These are phyloP conservation scores for Phenoliferia sp. DNA, from an alignment of 1,284 basidiomycete species.

Conservation along the genomic window DNA sequence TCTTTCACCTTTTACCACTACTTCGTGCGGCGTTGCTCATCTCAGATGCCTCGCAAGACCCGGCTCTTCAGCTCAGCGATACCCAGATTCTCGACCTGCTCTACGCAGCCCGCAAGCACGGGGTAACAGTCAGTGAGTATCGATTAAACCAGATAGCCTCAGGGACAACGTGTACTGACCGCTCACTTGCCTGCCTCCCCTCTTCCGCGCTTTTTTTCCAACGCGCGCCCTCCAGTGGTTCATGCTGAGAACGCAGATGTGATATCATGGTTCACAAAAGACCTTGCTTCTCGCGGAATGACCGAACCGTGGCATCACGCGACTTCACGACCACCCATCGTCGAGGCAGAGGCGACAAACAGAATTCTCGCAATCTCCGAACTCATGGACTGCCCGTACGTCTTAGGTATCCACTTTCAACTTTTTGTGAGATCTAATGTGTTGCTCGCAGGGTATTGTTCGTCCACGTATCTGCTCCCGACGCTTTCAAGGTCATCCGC, in stretches of 20 bases:
- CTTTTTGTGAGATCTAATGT: background rate
- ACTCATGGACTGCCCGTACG: constrained; percentile 34
- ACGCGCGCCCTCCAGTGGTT: constrained; percentile 20
- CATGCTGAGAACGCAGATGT: constrained; percentile 40
- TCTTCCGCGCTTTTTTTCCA: too few species aligned
- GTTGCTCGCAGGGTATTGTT: constrained; percentile 27
- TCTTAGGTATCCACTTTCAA: background rate
- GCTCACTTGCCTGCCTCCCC: too few species aligned
- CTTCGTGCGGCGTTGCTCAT: too few species aligned
- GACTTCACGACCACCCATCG: constrained; percentile 34
- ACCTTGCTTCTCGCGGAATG: constrained; percentile 31
- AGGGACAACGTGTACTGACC: too few species aligned
- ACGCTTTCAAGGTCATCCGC: constrained; percentile 32
- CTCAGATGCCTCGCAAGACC: constrained; percentile 39
- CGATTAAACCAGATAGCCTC: too few species aligned
- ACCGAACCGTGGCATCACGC: constrained; percentile 36
- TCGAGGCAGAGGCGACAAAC: constrained; percentile 38
- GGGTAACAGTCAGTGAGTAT: constrained; percentile 32
- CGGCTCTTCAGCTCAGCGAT: constrained; percentile 34
- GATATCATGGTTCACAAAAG: constrained; percentile 34
- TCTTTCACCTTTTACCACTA: too few species aligned
- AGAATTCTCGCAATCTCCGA: constrained; percentile 36
- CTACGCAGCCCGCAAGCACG: constrained; percentile 31
- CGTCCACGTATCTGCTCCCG: constrained; percentile 37
- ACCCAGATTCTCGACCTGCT: constrained; percentile 36